Conservation (phyloP, 257 asterid species). For the Jaltomata sinuosa region DNA sequence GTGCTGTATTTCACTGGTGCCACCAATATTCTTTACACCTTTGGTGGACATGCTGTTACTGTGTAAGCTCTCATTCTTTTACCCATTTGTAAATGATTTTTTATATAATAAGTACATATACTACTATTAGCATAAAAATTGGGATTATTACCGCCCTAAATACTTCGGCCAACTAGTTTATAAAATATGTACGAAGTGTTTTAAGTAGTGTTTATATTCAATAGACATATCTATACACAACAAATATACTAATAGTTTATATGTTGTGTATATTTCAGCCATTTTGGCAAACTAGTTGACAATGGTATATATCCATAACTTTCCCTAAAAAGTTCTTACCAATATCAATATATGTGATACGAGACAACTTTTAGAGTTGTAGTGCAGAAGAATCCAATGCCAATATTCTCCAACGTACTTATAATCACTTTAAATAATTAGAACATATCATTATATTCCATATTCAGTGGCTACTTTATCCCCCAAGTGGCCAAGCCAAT, state of each 20-base stretch:
- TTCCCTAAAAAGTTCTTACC: background rate
- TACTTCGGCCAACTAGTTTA: background rate
- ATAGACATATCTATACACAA: background rate
- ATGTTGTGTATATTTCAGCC: background rate
- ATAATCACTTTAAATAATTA: background rate
- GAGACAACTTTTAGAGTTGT: background rate
- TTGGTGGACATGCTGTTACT: slow-evolving; percentile 98
- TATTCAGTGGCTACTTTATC: background rate
- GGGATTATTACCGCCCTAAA: background rate
- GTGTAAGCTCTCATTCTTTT: slow-evolving; percentile 44
- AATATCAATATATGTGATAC: background rate
- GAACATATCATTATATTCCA: background rate
- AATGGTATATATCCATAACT: background rate
- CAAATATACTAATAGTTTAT: background rate
- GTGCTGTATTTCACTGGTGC: slow-evolving; percentile 96
- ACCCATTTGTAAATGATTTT: background rate
- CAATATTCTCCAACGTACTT: background rate
- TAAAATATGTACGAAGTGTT: background rate
- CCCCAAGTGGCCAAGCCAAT: background rate
- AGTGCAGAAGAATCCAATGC: background rate
- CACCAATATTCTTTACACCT: slow-evolving; percentile 87
- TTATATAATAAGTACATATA: background rate
- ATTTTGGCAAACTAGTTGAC: background rate
- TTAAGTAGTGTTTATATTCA: background rate
- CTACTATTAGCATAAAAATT: background rate